Percentiles rank a stretch among this genome's conserved stretches.
These are phyloP conservation scores for Lactifluus subvellereus DNA, from an alignment of 768 basidiomycete species.

Conservation along the genomic window DNA sequence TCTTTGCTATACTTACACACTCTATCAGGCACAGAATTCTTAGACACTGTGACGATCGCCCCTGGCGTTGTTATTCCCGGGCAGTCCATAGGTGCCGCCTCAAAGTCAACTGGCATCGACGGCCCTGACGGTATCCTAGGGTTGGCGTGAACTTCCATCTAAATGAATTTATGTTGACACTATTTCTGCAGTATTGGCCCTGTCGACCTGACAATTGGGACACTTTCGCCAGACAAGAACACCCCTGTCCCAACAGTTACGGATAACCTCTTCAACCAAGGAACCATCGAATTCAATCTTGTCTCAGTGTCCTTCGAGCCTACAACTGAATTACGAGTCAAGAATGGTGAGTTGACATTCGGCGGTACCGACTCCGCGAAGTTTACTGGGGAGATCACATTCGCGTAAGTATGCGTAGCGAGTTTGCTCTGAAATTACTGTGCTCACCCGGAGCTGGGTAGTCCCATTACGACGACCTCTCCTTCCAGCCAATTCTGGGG, in stretches of 20 bases:
- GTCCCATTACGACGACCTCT: slow-evolving; percentile 30
- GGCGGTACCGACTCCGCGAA: slow-evolving; percentile 33
- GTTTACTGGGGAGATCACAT: slow-evolving; percentile 32
- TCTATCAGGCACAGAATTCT: slow-evolving; percentile 29
- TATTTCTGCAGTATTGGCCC: slow-evolving; percentile 50
- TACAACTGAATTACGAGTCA: slow-evolving; percentile 21
- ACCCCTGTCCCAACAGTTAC: slow-evolving; percentile 49
- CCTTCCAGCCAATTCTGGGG: slow-evolving; percentile 34
- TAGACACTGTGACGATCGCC: slow-evolving; percentile 50
- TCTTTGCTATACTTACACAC: background rate
- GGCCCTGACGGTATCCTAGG: slow-evolving; percentile 63
- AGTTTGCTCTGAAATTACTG: background rate
- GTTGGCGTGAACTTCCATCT: slow-evolving; percentile 33
- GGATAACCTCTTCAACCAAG: slow-evolving; percentile 33
- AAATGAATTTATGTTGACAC: background rate
- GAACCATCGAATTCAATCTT: slow-evolving; percentile 26
- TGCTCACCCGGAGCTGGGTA: slow-evolving; percentile 8
- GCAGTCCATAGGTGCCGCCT: slow-evolving; percentile 31
- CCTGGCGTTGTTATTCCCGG: slow-evolving; percentile 41
- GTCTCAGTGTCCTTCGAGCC: slow-evolving; percentile 34
- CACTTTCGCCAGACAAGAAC: slow-evolving; percentile 26
- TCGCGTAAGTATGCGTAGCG: slow-evolving; percentile 23
- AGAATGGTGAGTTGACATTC: slow-evolving; percentile 36
- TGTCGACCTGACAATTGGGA: slow-evolving; percentile 43
- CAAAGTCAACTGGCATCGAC: slow-evolving; percentile 35